Base-by-base conservation (phyloP, 1,284 basidiomycete species). In the Boletus nobilissimus region DNA sequence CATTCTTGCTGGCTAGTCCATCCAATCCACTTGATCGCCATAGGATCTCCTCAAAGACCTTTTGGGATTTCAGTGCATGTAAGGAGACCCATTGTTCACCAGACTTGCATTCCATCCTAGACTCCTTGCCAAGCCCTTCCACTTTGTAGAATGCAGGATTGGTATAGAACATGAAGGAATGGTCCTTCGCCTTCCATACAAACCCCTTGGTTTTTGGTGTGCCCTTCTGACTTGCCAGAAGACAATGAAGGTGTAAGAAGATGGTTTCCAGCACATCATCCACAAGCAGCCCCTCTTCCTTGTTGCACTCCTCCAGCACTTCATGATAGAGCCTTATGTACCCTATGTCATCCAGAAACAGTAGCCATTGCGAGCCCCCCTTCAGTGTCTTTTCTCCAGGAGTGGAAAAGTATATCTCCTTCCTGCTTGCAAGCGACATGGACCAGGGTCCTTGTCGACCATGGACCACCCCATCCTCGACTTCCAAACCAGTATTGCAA, bases 71-170 rank as follows among this genome's bases (percentile, higher is more conserved):
- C 34, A 66, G 29, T 22, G 5, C 5, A n/a, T n/a, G 10, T 6
- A 10, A 26, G 26, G 11, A 16, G 2, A 3, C 19, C 32, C 9
- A 16, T 5, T 32, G 4, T 24, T 10, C 16, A 34, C 5, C 5
- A 19, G 14, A 5, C 19, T n/a, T n/a, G n/a, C n/a, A n/a, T 34
- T 19, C 9, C 11, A 18, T 62, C 2, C 32, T 62, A 22, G 32
- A 18, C 26, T 73, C 73, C 29, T 73, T 78, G 39, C 71, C 38
- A 10, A 74, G 2, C 0, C 54, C 18, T 13, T 77, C 19, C 0
- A 80, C 34, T 22, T 77, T 79, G 36, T 77, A 80, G 13, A 74
- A 80, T 5, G 3, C 48, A 0, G 71, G 32, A 57, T 79, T 79
- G 0, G 68, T 79, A 1, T 38, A 0, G 11, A 79, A 79, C 0